Conservation (phyloP, 2,329 filamentous ascomycete genomes). For the Botrytis cinerea region DNA sequence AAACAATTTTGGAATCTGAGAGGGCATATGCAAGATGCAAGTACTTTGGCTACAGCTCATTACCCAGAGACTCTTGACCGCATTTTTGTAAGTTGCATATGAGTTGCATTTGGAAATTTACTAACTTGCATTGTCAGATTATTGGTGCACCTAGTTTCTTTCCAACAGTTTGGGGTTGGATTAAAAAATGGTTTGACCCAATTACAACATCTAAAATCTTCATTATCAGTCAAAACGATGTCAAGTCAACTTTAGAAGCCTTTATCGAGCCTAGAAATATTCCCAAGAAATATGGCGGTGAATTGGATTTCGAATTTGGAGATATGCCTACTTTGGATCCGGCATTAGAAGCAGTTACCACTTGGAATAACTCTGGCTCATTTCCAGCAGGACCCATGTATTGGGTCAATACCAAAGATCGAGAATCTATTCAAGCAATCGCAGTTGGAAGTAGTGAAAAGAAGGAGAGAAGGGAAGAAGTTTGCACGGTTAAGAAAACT, state of each 20-base stretch:
- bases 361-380: slow-evolving; percentile 52
- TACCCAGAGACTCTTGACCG: slow-evolving; percentile 93
- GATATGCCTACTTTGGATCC: slow-evolving; percentile 74
- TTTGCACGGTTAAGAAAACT: slow-evolving; percentile 33
- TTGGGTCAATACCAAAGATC: slow-evolving; percentile 51
- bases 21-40: slow-evolving; percentile 90
- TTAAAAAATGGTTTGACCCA: slow-evolving; percentile 94
- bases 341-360: slow-evolving; percentile 50
- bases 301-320: slow-evolving; percentile 80
- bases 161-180: slow-evolving; percentile 90
- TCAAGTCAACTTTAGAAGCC: slow-evolving; percentile 71
- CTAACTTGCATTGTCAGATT: slow-evolving; percentile 51
- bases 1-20: slow-evolving; percentile 97
- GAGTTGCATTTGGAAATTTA: neutral
- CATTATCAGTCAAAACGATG: slow-evolving; percentile 73
- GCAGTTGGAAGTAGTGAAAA: slow-evolving; percentile 53
- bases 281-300: slow-evolving; percentile 85
- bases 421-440: slow-evolving; percentile 52
- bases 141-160: slow-evolving; percentile 91
- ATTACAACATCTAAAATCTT: slow-evolving; percentile 96
- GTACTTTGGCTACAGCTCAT: slow-evolving; percentile 83
- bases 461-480: slow-evolving; percentile 47
- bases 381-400: slow-evolving; percentile 60
- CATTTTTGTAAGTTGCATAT: slow-evolving; percentile 55
- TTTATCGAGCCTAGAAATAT: slow-evolving; percentile 85